Evolutionary conservation across 352 stramenopile species (phyloP), one percentile per base, ranked within the genome.

Genomic region (Phytophthora europaea): DNA sequence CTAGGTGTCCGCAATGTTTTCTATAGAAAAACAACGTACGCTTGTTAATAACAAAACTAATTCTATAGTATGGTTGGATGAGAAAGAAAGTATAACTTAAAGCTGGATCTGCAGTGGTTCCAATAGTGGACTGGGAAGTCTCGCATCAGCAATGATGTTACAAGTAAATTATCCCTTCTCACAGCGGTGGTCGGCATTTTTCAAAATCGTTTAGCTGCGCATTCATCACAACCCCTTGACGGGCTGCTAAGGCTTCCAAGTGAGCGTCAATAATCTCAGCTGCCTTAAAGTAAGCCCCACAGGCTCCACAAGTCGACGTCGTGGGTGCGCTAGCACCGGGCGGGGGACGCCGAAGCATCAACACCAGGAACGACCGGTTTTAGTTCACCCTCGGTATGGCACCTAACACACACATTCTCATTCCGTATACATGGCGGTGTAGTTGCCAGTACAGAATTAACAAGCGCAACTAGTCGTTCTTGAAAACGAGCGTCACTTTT

Each of bases 91-190:
- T 61, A 57, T 65, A 45, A 60, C 45, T 74, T 70, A 28, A 74
- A 74, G 6, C 60, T 59, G 0, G 53, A 74, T 43, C n/a, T 62
- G 10, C 43, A 47, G 22, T 74, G 60, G 23, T 58, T 67, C 61
- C 69, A 76, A 9, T 71, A 63, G 28, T 76, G 69, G 2, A 65
- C 18, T 48, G 72, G 62, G 1, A 71, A 31, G 16, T 76, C 69
- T 5, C 69, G 61, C 6, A 76, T 40, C 0, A 72, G 7, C 1
- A 76, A 18, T 1, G 56, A 72, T 0, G 38, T 38, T 16, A 20
- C 34, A 18, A 58, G 6, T 28, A 2, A 6, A 28, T 28, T 28
- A 10, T 58, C 33, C 0, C 34, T 13, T 20, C 7, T 22, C 4
- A 43, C 12, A 4, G 18, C n/a, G 48, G 60, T 13, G 60, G 48